Conservation (phyloP, 2,329 filamentous ascomycete genomes). For the Sclerotinia nivalis region DNA sequence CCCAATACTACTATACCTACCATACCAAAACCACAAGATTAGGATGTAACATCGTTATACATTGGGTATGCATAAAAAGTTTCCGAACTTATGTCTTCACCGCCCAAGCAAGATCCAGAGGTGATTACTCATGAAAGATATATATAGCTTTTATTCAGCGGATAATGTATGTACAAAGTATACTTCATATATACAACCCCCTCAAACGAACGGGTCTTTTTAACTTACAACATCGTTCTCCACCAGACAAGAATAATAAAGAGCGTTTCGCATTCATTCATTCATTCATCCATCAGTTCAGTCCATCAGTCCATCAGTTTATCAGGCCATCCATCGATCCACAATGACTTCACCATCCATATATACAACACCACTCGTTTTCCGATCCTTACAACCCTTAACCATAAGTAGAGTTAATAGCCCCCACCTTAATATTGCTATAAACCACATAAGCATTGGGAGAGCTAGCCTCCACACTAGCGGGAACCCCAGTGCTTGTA, state of each 20-base stretch:
- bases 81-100: too few relatives aligned
- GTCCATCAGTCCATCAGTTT: not conserved
- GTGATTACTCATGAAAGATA: not conserved
- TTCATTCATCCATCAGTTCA: too few relatives aligned
- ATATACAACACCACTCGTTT: too few relatives aligned
- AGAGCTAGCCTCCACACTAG: conserved; percentile 49
- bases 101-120: too few relatives aligned
- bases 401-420: conserved; percentile 40
- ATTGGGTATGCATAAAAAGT: too few relatives aligned
- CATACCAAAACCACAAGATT: too few relatives aligned
- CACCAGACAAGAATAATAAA: not conserved
- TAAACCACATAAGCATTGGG: conserved; percentile 49
- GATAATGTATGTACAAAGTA: not conserved
- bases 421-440: conserved; percentile 41
- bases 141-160: not conserved
- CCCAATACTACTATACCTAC: too few relatives aligned
- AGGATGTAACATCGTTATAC: too few relatives aligned
- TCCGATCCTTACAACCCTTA: not conserved
- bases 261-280: not conserved
- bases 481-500: conserved; percentile 53
- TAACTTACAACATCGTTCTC: not conserved
- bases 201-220: not conserved
- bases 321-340: too few relatives aligned
- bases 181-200: not conserved
- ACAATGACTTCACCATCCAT: too few relatives aligned